Evolutionary conservation across 2,329 filamentous ascomycete genomes (phyloP).

Genomic region (Hypoxylon rubiginosum): DNA sequence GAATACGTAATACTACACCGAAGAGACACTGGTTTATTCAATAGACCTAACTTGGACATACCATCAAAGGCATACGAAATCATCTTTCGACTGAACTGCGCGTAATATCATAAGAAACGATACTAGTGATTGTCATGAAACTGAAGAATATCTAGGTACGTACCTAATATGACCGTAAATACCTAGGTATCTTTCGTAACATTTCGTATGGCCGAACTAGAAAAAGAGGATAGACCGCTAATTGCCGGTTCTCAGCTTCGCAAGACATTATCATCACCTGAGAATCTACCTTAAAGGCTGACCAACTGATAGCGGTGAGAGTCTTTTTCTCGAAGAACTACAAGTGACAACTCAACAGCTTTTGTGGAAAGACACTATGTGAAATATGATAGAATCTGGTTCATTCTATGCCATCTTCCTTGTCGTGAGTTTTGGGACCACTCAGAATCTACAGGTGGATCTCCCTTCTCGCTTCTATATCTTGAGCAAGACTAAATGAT

Average conservation of each 20-base stretch:
- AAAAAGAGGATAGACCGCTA: not conserved
- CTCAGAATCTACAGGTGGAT: constrained; percentile 11
- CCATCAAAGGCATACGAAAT: not conserved
- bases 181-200: no score
- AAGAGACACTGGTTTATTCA: not conserved
- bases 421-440: not conserved
- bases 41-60: not conserved
- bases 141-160: no score
- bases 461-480: constrained; percentile 3
- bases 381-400: no score
- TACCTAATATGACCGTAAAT: not conserved
- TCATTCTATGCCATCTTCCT: no score
- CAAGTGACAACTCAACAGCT: not conserved
- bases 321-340: not conserved
- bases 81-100: not conserved
- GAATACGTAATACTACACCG: not conserved
- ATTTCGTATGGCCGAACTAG: no score
- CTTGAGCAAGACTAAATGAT: not conserved
- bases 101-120: not conserved
- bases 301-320: not conserved
- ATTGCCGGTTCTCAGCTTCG: not conserved
- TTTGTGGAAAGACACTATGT: not conserved
- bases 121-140: not conserved
- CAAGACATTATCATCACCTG: not conserved
- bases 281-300: not conserved